Evolutionary conservation across 2,329 filamentous ascomycete genomes (phyloP).

Genomic region (Talaromyces pinophilus): DNA sequence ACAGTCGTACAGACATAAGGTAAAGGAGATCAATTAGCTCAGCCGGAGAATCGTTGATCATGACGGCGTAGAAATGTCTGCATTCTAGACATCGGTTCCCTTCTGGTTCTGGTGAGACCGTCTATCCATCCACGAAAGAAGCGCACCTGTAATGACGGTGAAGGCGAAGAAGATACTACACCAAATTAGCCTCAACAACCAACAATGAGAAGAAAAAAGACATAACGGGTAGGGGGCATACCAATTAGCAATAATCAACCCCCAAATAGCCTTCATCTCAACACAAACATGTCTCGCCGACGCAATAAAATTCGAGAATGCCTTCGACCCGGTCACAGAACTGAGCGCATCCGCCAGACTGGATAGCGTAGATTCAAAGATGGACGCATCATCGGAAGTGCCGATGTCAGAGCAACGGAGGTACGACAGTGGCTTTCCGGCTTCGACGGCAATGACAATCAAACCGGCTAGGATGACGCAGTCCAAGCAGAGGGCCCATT

Average conservation of each 20-base stretch:
- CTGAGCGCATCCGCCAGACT: conserved; percentile 56
- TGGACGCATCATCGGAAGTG: conserved; percentile 50
- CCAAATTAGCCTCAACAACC: neutral
- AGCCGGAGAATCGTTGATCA: neutral
- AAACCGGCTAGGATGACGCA: conserved; percentile 70
- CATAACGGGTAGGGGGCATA: conserved; percentile 30
- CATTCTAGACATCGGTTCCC: neutral
- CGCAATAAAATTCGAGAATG: conserved; percentile 58
- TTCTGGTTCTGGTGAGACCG: neutral
- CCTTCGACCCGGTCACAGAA: conserved; percentile 36
- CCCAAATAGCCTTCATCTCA: conserved; percentile 86
- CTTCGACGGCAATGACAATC: conserved; percentile 72
- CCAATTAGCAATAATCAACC: conserved; percentile 75
- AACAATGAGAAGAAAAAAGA: neutral
- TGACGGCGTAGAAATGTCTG: neutral
- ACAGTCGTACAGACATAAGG: neutral
- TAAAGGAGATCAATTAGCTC: neutral
- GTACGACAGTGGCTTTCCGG: conserved; percentile 79
- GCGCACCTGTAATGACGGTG: conserved; percentile 59
- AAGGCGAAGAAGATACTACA: conserved; percentile 66
- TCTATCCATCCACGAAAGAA: conserved; percentile 60
- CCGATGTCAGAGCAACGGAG: conserved; percentile 67
- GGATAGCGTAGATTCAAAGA: conserved; percentile 56
- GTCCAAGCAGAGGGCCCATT: conserved; percentile 68
- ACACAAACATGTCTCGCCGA: conserved; percentile 68